Conservation (phyloP, 495 filamentous ascomycete genomes). For the Penicillium herquei region DNA sequence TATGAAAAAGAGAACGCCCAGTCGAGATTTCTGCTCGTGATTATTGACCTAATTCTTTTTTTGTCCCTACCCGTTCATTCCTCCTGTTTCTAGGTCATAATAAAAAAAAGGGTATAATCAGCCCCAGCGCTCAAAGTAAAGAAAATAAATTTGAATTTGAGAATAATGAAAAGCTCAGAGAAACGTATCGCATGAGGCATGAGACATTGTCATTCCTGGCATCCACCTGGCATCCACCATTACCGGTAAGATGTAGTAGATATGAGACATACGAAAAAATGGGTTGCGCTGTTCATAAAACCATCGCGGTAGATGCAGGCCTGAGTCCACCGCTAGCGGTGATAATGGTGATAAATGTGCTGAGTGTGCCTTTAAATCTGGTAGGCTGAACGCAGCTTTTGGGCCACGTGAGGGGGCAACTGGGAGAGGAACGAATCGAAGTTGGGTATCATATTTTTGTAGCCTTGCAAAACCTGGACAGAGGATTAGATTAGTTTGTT, state of each 20-base stretch:
- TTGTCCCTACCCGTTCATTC: conserved; percentile 8
- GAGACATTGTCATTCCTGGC: not conserved
- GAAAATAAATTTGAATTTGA: conserved; percentile 1
- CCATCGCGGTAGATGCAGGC: not conserved
- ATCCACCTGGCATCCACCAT: not conserved
- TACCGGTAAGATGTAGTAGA: not conserved
- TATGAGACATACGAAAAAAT: not conserved
- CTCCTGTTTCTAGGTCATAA: conserved; percentile 19
- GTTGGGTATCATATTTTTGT: conserved; percentile 80
- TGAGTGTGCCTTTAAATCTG: conserved; percentile 30
- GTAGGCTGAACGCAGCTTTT: conserved; percentile 49
- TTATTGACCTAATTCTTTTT: conserved; percentile 14
- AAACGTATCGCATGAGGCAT: not conserved
- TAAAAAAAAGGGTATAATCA: conserved; percentile 6
- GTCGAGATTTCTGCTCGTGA: conserved; percentile 13
- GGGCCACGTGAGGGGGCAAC: conserved; percentile 61
- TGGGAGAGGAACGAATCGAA: conserved; percentile 76
- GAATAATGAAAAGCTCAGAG: not conserved
- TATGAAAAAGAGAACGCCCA: conserved; percentile 14
- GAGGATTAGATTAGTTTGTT: conserved; percentile 5
- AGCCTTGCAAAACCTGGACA: conserved; percentile 71
- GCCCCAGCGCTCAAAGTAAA: not conserved
- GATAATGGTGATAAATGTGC: too few relatives aligned
- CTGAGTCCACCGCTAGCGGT: not conserved
- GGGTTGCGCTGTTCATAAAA: conserved; percentile 3